Percentiles rank a stretch among this genome's conserved stretches.
These are phyloP conservation scores for Rhizoclosmatium sp. DNA, from an alignment of 192 early-diverging fungal genomes.

Conservation along the genomic window DNA sequence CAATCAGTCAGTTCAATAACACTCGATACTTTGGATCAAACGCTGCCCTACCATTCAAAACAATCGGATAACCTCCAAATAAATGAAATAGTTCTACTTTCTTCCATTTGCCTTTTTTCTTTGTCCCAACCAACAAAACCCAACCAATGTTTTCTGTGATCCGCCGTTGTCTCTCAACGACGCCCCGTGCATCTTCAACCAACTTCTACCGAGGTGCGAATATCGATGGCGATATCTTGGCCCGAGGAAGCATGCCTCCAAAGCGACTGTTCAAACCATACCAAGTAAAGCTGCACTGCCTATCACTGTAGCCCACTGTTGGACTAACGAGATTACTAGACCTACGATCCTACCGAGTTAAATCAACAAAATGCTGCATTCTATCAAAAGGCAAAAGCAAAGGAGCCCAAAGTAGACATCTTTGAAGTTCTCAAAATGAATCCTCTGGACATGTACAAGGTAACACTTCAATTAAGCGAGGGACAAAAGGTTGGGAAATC, in stretches of 20 bases:
- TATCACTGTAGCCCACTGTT: neutral
- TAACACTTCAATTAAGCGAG: neutral
- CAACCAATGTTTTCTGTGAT: neutral
- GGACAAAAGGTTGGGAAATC: too few relatives aligned
- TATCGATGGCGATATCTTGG: constrained; percentile 10
- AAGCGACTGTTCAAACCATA: constrained; percentile 31
- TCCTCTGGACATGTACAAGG: constrained; percentile 42
- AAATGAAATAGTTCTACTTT: too few relatives aligned
- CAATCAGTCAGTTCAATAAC: too few relatives aligned
- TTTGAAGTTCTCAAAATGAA: constrained; percentile 39
- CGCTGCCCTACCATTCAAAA: too few relatives aligned
- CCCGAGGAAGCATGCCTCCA: neutral
- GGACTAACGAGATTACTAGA: neutral
- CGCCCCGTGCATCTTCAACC: constrained; percentile 8
- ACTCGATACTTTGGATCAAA: too few relatives aligned
- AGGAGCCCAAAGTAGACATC: constrained; percentile 34
- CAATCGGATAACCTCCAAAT: too few relatives aligned
- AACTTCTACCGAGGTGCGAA: constrained; percentile 18
- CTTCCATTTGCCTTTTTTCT: neutral
- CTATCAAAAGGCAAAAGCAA: constrained; percentile 21
- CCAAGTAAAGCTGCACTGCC: neutral
- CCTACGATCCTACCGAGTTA: constrained; percentile 35
- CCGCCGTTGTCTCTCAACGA: constrained; percentile 22
- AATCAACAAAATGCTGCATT: constrained; percentile 31
- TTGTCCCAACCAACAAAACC: neutral